Evolutionary conservation across 768 basidiomycete species (phyloP), one percentile per base, ranked within the genome.

Genomic region (Boletellus emodensis): DNA sequence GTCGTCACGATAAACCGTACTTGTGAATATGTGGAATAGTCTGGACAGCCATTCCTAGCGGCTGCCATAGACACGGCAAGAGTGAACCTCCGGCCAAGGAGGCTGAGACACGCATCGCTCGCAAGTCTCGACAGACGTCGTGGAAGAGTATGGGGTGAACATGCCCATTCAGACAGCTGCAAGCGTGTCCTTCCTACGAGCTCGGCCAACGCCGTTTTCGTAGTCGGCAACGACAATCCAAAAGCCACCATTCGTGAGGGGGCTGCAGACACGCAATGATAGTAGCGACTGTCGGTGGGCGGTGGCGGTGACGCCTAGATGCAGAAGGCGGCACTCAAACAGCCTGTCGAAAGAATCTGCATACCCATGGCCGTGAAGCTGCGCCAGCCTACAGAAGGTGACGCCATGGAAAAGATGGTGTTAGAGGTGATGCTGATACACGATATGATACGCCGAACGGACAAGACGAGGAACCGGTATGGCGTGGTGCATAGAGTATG

Each of bases 1-100:
- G n/a, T 26, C 6, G 18, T 44, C 9, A 32, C 36, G 10, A 30
- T 37, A 14, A 38, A 37, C 39, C 56, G 38, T 50, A 75, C 83
- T 66, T 79, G 76, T 22, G 85, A 80, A 61, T 79, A 86, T 6
- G 65, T 66, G 20, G 82, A 80, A 61, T 77, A 87, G 60, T 84
- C 81, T 22, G 82, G 83, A 58, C 85, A 87, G 50, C 71, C 64
- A 17, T 65, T 67, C 7, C 56, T 53, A 15, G 55, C 56, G 40
- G 61, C 57, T 15, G 66, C 48, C 34, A 65, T 26, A 6, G 62
- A 63, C 14, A 62, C 44, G 4, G 62, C 56, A 13, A 62, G 26
- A 20, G 49, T 42, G 3, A 67, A 48, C 33, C 55, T 54, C 14
- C 26, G 32, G 44, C 60, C 60, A 35, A 44, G 34, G 14, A 70